Base-by-base conservation (phyloP, 2,329 filamentous ascomycete genomes). In the Thielaviopsis punctulata region DNA sequence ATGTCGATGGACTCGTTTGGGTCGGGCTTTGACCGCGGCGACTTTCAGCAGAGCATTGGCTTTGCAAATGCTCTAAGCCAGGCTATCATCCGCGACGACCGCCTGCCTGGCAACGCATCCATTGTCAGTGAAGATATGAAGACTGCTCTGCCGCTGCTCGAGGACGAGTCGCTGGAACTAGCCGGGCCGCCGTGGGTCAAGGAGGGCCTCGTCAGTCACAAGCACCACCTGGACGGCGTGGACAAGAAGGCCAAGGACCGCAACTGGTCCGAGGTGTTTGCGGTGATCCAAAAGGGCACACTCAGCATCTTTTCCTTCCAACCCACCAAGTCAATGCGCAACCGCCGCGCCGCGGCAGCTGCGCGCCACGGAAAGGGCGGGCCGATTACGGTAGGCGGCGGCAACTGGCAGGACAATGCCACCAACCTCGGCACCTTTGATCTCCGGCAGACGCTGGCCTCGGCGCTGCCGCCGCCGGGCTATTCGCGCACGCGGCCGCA, bases 351-450 rank as follows among this genome's bases (percentile, higher is more conserved):
- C 36, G 69, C 70, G 21, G 30, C 30, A 5, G 39, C 36, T 6
- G 45, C 24, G 15, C 49, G 49, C 43, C 67, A 72, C 54, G 71
- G 70, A 56, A 66, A 71, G 50, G 72, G 71, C 53, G 74, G 75
- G 9, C 57, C 78, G 12, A 77, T 81, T 24, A 75, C 84, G 6
- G 92, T 96, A 2, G 92, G 92, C 58, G 92, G 92, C 56, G 92
- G 92, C 22, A 96, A 98, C 65, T 98, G 92, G 92, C 90, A 90
- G 65, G 89, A 95, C 59, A 96, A 94, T 62, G 92, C 92, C 4
- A 88, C 94, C 57, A 86, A 82, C 57, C 73, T 95, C 9, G 89
- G 86, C 60, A 84, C 82, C 19, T 96, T 95, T 65, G 80, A 84
- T 44, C 77, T 98, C 7, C 79, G 89, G 19, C 89, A 96, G 64